phyloP scores from a whole-genome alignment of 306 rosid species.

The Gastrolobium villosum region DNA sequence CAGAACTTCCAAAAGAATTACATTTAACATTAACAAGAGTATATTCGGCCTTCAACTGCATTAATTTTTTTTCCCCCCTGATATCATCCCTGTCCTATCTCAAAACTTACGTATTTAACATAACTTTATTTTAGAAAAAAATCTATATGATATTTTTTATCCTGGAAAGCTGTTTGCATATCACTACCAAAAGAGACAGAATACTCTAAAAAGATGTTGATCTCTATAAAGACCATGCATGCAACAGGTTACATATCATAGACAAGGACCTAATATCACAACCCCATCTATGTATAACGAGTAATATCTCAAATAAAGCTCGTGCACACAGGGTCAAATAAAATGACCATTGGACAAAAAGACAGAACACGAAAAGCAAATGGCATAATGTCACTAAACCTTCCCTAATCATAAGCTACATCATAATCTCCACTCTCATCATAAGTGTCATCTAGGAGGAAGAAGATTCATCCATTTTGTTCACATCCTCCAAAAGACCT shows the following conservation, averaged over 20 bases:
- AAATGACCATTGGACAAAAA: constrained; percentile 27
- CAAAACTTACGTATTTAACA: constrained; percentile 17
- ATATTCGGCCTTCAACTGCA: no score
- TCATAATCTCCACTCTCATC: constrained; percentile 9
- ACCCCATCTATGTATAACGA: constrained; percentile 2
- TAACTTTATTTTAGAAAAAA: not conserved
- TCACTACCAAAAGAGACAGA: constrained; percentile 21
- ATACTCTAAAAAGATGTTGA: constrained; percentile 37
- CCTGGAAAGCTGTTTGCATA: constrained; percentile 37
- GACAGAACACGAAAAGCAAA: constrained; percentile 35
- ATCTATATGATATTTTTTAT: constrained; percentile 13
- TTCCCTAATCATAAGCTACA: constrained; percentile 49
- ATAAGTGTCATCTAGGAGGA: constrained; percentile 49
- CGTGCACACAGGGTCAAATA: constrained; percentile 22
- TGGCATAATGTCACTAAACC: constrained; percentile 48
- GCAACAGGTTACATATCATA: constrained; percentile 28
- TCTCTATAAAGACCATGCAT: constrained; percentile 41
- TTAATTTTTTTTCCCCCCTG: no score
- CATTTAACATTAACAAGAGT: no score
- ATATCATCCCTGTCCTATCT: no score
- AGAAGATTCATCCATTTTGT: constrained; percentile 59
- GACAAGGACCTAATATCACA: constrained; percentile 26
- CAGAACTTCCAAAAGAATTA: no score
- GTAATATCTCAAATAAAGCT: constrained; percentile 34
- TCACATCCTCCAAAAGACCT: constrained; percentile 71